Evolutionary conservation across 1,284 basidiomycete species (phyloP).

Genomic region (Trichosporon ovoides): DNA sequence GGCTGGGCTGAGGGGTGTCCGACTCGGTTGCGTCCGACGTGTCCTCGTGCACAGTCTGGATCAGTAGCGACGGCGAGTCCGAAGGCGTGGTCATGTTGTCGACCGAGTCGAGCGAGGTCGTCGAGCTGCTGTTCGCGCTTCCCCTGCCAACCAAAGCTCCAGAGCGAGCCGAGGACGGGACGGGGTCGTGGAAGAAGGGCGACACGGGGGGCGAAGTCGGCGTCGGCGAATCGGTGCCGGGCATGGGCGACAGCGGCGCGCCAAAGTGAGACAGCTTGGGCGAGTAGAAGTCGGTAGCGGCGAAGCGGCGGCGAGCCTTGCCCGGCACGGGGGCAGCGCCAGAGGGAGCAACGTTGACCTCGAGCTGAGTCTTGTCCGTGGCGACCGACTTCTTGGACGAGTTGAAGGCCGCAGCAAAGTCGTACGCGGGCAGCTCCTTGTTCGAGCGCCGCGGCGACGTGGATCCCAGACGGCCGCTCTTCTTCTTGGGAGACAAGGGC

Average conservation of each 20-base stretch:
- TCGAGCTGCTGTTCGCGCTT: slow-evolving; percentile 13
- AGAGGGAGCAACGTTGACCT: not conserved
- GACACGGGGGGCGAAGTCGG: slow-evolving; percentile 7
- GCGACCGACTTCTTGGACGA: slow-evolving; percentile 32
- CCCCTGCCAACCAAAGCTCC: slow-evolving; percentile 5
- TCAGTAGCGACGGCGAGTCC: slow-evolving; percentile 14
- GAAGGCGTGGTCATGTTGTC: slow-evolving; percentile 12
- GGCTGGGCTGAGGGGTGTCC: slow-evolving; percentile 31
- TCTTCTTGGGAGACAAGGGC: slow-evolving; percentile 13
- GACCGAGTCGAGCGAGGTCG: slow-evolving; percentile 12
- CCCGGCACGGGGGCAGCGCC: not conserved
- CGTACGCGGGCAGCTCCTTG: slow-evolving; percentile 45
- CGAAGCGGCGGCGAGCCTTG: slow-evolving; percentile 16
- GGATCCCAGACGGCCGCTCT: slow-evolving; percentile 10
- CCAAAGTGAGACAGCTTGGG: slow-evolving; percentile 23
- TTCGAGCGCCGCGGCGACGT: slow-evolving; percentile 11
- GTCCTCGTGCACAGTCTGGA: not conserved
- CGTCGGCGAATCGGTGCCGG: slow-evolving; percentile 1
- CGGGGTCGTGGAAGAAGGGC: slow-evolving; percentile 1
- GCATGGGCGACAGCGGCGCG: not conserved
- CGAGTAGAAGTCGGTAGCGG: slow-evolving; percentile 42
- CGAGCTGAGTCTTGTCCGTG: not conserved
- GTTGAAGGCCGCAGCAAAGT: slow-evolving; percentile 54
- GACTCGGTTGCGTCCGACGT: slow-evolving; percentile 20
- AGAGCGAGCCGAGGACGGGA: slow-evolving; percentile 10